A percentile compares a stretch with the other conserved stretches of the same genome.
phyloP scores from a whole-genome alignment of 2,329 filamentous ascomycete species.

The Harringtonia lauricola region DNA sequence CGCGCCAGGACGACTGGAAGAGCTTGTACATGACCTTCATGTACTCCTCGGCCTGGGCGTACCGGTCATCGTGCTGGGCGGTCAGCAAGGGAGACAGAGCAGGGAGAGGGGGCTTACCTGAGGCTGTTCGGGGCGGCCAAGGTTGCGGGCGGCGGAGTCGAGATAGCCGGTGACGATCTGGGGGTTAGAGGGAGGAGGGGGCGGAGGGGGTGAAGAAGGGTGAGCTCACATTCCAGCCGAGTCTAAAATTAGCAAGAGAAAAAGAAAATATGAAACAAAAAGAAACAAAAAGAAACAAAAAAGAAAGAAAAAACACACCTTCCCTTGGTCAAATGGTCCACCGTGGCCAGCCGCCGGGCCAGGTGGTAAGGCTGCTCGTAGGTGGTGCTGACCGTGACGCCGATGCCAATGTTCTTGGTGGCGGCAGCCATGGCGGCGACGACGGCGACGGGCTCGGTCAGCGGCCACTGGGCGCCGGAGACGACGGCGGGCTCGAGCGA shows the following conservation, averaged over 20 bases:
- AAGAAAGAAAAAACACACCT: not conserved
- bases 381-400: conserved; percentile 5
- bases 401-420: conserved; percentile 9
- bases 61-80: conserved; percentile 11
- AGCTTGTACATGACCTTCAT: conserved; percentile 12
- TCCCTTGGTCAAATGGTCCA: conserved; percentile 10
- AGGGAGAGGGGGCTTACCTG: conserved; percentile 1
- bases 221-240: conserved; percentile 34
- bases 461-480: conserved; percentile 54
- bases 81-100: conserved; percentile 3
- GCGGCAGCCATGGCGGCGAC: conserved; percentile 9
- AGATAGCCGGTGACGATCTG: conserved; percentile 13
- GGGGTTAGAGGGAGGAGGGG: not conserved
- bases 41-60: conserved; percentile 12
- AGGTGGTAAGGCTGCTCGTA: conserved; percentile 7
- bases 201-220: conserved; percentile 2
- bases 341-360: conserved; percentile 4
- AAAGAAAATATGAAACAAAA: too few relatives aligned
- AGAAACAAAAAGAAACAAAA: too few relatives aligned
- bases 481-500: conserved; percentile 37
- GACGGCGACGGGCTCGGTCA: conserved; percentile 45
- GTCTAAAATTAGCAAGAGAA: not conserved
- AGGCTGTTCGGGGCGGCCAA: conserved; percentile 9
- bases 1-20: conserved; percentile 2
- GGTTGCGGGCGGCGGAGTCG: conserved; percentile 12